Conservation (phyloP, 805 yeast genomes). For the Komagataella kurtzmanii region DNA sequence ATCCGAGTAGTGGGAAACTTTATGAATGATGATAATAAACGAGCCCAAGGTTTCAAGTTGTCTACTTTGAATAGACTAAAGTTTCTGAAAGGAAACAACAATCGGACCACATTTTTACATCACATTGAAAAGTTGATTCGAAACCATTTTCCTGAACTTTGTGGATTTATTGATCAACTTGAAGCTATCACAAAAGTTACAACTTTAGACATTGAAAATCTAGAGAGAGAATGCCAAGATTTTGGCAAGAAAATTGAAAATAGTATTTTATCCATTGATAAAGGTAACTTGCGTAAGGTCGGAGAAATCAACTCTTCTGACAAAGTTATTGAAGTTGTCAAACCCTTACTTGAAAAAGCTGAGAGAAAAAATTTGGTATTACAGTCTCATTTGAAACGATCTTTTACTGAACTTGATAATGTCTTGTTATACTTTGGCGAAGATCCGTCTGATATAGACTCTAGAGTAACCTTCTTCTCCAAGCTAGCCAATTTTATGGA, state of each 20-base stretch:
- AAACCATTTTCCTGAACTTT: slow-evolving; percentile 47
- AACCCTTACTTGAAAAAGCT: slow-evolving; percentile 25
- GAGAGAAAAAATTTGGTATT: slow-evolving; percentile 36
- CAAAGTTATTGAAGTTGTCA: slow-evolving; percentile 37
- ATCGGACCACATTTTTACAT: slow-evolving; percentile 59
- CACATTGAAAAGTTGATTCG: slow-evolving; percentile 63
- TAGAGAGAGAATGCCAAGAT: slow-evolving; percentile 45
- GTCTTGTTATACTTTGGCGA: slow-evolving; percentile 66
- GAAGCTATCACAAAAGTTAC: slow-evolving; percentile 37
- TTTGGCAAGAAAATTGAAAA: slow-evolving; percentile 34
- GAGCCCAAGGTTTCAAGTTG: slow-evolving; percentile 58
- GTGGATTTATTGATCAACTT: slow-evolving; percentile 49
- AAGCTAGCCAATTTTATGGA: slow-evolving; percentile 46
- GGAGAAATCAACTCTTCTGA: slow-evolving; percentile 57
- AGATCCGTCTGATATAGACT: slow-evolving; percentile 38
- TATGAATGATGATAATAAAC: slow-evolving; percentile 61
- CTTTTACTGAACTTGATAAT: slow-evolving; percentile 38
- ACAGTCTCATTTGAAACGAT: slow-evolving; percentile 32
- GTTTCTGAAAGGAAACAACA: slow-evolving; percentile 59
- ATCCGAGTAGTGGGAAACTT: slow-evolving; percentile 66
- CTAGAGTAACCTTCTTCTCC: slow-evolving; percentile 46
- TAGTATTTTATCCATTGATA: slow-evolving; percentile 38
- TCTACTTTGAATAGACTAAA: slow-evolving; percentile 56
- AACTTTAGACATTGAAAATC: slow-evolving; percentile 48
- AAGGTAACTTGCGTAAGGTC: slow-evolving; percentile 54